Percentiles rank a stretch among this genome's conserved stretches.
Evolutionary conservation across 2,329 filamentous ascomycete genomes (phyloP).

Genomic region (Calonectria pseudoreteaudii): DNA sequence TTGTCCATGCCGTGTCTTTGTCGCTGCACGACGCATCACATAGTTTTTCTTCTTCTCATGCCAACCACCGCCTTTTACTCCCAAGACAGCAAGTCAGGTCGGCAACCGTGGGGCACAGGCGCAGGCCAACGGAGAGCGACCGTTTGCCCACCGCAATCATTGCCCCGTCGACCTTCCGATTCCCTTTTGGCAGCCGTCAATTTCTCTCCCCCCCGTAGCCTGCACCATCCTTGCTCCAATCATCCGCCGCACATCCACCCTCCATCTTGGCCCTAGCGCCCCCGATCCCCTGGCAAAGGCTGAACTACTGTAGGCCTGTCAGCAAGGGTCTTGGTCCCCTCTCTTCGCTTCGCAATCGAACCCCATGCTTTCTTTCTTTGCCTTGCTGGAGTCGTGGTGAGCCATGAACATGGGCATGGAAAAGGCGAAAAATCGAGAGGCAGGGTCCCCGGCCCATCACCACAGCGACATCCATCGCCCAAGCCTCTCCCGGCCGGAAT

Average conservation of each 20-base stretch:
- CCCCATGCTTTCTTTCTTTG: not conserved
- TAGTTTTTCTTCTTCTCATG: not conserved
- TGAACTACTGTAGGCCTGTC: not conserved
- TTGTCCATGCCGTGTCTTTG: not conserved
- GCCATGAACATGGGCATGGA: not conserved
- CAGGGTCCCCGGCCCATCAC: slow-evolving; percentile 4
- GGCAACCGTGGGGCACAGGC: not conserved
- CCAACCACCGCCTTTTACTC: slow-evolving; percentile 1
- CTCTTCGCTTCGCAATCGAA: not conserved
- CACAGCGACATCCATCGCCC: not conserved
- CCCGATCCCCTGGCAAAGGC: not conserved
- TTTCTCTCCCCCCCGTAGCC: not conserved
- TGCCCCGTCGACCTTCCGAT: no score
- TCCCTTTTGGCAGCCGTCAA: not conserved
- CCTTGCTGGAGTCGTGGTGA: not conserved
- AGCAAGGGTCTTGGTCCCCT: not conserved
- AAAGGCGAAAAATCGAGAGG: not conserved
- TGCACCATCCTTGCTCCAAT: slow-evolving; percentile 12
- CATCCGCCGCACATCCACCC: slow-evolving; percentile 7
- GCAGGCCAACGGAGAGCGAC: not conserved
- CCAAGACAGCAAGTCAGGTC: not conserved
- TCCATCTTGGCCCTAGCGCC: slow-evolving; percentile 1
- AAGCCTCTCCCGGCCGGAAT: not conserved
- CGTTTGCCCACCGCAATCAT: not conserved
- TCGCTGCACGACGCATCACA: not conserved